Evolutionary conservation across 768 basidiomycete species (phyloP).

Genomic region (Panaeolus cyanescens): DNA sequence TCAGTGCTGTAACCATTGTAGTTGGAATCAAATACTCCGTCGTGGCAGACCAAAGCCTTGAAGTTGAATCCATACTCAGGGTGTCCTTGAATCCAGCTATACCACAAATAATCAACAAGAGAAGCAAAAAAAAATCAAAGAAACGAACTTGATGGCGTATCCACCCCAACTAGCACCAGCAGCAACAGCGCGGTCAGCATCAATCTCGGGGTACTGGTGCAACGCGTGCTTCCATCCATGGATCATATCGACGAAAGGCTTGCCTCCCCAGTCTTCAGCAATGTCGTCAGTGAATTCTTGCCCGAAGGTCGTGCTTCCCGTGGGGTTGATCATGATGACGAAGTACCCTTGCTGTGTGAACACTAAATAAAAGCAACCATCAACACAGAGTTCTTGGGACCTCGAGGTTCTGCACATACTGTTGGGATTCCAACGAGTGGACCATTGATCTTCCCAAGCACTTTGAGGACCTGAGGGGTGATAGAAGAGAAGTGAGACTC

Average conservation of each 20-base stretch:
- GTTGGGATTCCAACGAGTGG: slow-evolving; percentile 90
- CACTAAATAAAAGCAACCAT: slow-evolving; percentile 36
- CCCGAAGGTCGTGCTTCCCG: slow-evolving; percentile 91
- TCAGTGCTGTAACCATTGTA: slow-evolving; percentile 91
- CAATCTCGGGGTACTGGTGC: slow-evolving; percentile 73
- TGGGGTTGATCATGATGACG: slow-evolving; percentile 86
- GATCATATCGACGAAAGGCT: slow-evolving; percentile 77
- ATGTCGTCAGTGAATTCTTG: slow-evolving; percentile 89
- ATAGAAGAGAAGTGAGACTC: slow-evolving; percentile 22
- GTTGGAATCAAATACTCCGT: slow-evolving; percentile 83
- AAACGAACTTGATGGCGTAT: slow-evolving; percentile 79
- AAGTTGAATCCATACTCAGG: slow-evolving; percentile 87
- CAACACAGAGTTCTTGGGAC: too few relatives aligned
- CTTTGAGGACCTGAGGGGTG: slow-evolving; percentile 66
- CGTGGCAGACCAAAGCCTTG: slow-evolving; percentile 91
- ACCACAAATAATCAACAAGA: not conserved
- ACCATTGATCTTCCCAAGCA: slow-evolving; percentile 93
- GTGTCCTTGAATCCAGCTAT: slow-evolving; percentile 94
- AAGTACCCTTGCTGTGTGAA: slow-evolving; percentile 92
- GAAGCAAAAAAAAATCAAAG: slow-evolving; percentile 2
- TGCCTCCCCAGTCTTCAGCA: slow-evolving; percentile 82
- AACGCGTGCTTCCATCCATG: slow-evolving; percentile 75
- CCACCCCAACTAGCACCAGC: slow-evolving; percentile 89
- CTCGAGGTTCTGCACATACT: slow-evolving; percentile 40
- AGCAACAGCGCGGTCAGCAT: slow-evolving; percentile 68